Conservation (phyloP, 805 yeast species). For the Candida pini region DNA sequence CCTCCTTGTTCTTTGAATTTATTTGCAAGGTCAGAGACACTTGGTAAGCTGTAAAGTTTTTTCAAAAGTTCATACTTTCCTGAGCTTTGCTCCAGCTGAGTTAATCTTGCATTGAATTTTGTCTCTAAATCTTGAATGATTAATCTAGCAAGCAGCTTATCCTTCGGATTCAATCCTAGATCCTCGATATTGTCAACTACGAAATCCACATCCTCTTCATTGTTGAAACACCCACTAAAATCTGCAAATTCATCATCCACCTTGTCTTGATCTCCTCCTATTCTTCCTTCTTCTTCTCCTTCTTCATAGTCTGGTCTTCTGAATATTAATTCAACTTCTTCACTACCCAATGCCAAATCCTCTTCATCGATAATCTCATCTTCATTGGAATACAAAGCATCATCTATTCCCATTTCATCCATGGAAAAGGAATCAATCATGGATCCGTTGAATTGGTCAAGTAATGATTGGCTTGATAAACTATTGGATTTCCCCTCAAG, state of each 20-base stretch:
- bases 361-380: slow-evolving; percentile 5
- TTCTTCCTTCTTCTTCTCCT: slow-evolving; percentile 1
- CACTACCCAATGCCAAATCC: slow-evolving; percentile 12
- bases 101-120: slow-evolving; percentile 21
- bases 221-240: too few relatives aligned
- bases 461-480: slow-evolving; percentile 14
- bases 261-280: slow-evolving; percentile 6
- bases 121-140: slow-evolving; percentile 15
- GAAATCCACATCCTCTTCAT: slow-evolving; percentile 3
- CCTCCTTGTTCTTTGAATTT: not conserved
- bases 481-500: not conserved
- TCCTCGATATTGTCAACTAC: slow-evolving; percentile 8
- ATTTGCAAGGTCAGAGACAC: slow-evolving; percentile 19
- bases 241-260: slow-evolving; percentile 1
- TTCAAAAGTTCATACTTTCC: slow-evolving; percentile 22
- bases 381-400: not conserved
- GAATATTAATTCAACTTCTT: slow-evolving; percentile 12
- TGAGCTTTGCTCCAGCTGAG: slow-evolving; percentile 12
- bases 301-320: slow-evolving; percentile 5
- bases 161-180: slow-evolving; percentile 12
- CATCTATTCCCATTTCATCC: not conserved
- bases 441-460: slow-evolving; percentile 7
- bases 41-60: slow-evolving; percentile 22
- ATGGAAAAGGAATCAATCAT: slow-evolving; percentile 14
- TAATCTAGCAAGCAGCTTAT: slow-evolving; percentile 16